Conservation (phyloP, 306 rosid species). For the Begonia loranthoides region DNA sequence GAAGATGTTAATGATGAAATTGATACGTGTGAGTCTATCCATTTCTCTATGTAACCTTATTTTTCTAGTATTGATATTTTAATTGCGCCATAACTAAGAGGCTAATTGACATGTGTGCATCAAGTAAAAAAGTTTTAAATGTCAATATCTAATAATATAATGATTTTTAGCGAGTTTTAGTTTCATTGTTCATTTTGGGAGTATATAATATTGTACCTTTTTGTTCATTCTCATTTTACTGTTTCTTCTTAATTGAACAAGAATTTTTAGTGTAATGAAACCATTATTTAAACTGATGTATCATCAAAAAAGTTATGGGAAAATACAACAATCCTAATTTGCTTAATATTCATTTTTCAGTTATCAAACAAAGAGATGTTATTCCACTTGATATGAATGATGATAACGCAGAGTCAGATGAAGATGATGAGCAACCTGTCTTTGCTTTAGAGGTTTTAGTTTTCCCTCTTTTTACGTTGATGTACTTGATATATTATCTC, state of each 20-base stretch:
- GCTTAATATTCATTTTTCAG: constrained; percentile 19
- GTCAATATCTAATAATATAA: neutral
- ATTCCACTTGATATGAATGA: constrained; percentile 50
- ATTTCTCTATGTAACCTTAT: neutral
- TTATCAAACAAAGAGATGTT: constrained; percentile 72
- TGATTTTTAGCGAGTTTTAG: too few species aligned
- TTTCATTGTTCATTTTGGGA: too few species aligned
- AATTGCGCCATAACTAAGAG: neutral
- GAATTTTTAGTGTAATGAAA: neutral
- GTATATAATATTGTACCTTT: too few species aligned
- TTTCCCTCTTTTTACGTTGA: neutral
- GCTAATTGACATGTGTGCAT: too few species aligned
- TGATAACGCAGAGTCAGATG: constrained; percentile 43
- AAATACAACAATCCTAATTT: neutral
- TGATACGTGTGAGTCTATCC: constrained; percentile 51
- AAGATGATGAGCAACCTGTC: constrained; percentile 53
- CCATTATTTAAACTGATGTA: neutral
- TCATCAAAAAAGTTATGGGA: neutral
- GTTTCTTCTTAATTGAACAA: neutral
- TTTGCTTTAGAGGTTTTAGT: constrained; percentile 46
- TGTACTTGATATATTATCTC: neutral
- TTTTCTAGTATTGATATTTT: neutral
- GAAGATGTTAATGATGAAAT: constrained; percentile 69
- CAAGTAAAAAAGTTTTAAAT: neutral
- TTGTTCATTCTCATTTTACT: too few species aligned